phyloP scores from a whole-genome alignment of 2,329 filamentous ascomycete species.

The Xylariaceae sp. region DNA sequence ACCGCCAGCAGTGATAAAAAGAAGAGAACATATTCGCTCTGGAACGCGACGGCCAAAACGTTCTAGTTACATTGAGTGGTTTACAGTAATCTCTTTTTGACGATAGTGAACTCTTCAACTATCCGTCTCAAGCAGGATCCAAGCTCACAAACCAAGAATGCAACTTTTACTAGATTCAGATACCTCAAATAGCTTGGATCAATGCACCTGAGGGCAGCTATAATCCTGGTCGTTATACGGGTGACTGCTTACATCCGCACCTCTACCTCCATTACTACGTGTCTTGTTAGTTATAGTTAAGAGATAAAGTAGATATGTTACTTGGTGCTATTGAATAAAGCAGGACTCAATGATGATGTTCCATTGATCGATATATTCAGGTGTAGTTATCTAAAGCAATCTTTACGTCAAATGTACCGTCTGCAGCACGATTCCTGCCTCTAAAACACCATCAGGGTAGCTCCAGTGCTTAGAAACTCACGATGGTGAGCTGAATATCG shows the following conservation, averaged over 20 bases:
- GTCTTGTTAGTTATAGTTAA: neutral
- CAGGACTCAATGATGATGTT: neutral
- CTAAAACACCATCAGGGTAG: neutral
- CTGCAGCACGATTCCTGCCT: neutral
- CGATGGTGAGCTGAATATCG: neutral
- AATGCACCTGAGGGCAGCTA: neutral
- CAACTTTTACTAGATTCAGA: too few species aligned
- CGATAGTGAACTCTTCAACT: too few species aligned
- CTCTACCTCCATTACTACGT: neutral
- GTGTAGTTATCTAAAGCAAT: neutral
- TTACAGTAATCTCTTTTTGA: too few species aligned
- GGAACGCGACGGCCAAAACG: too few species aligned
- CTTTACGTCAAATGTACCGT: neutral
- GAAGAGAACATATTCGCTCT: too few species aligned
- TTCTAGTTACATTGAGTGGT: too few species aligned
- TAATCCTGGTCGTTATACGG: neutral
- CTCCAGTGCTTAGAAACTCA: neutral
- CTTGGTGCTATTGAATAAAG: neutral
- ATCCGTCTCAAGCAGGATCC: too few species aligned
- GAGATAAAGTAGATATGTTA: neutral
- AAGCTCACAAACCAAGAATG: too few species aligned
- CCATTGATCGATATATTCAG: neutral
- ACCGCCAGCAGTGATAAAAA: too few species aligned
- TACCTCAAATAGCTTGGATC: too few species aligned
- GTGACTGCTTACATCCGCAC: neutral